Conservation (phyloP, 768 basidiomycete genomes). For the Pisolithus marmoratus region DNA sequence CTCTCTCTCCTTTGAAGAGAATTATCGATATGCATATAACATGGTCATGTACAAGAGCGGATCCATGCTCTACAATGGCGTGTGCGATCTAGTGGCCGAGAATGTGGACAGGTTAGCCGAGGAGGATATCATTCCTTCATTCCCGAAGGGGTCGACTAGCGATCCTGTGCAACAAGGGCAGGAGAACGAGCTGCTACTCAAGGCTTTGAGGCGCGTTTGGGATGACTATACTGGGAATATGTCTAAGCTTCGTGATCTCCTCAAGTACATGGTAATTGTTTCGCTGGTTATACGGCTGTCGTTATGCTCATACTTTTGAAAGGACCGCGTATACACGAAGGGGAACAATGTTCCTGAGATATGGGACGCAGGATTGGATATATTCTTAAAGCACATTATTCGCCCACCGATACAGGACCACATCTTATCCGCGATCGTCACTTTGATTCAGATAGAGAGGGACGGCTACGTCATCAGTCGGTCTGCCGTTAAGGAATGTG, state of each 20-base stretch:
- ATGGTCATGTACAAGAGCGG: conserved; percentile 87
- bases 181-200: conserved; percentile 82
- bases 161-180: conserved; percentile 73
- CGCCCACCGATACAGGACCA: conserved; percentile 77
- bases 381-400: conserved; percentile 82
- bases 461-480: conserved; percentile 88
- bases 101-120: conserved; percentile 79
- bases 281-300: not conserved
- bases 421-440: conserved; percentile 74
- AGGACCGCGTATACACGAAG: conserved; percentile 91
- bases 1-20: conserved; percentile 87
- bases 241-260: conserved; percentile 80
- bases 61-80: conserved; percentile 80
- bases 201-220: conserved; percentile 82
- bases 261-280: conserved; percentile 88
- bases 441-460: conserved; percentile 85
- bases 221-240: conserved; percentile 89
- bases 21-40: conserved; percentile 91
- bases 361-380: conserved; percentile 71
- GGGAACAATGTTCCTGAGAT: conserved; percentile 72
- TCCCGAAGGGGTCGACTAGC: conserved; percentile 62
- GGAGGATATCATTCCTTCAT: conserved; percentile 72
- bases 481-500: conserved; percentile 84
- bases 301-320: conserved; percentile 11
- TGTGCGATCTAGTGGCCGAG: conserved; percentile 69